Base-by-base conservation (phyloP, 169 alveolate genomes). In the Babesia ovata region DNA sequence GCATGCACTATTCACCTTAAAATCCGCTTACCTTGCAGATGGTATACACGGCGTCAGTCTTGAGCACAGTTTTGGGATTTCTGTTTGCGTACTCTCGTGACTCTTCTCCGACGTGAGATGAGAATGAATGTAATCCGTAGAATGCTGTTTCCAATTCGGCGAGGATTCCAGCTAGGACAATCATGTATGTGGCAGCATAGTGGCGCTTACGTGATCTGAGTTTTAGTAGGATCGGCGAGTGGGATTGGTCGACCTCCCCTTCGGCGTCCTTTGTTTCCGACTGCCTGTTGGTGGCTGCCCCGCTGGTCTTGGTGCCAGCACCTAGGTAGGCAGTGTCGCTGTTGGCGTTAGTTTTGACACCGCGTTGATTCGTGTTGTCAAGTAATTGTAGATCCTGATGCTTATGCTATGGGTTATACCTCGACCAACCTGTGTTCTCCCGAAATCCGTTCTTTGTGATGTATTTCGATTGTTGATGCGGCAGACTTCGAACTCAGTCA, bases 131-230 rank as follows among this genome's bases (percentile, higher is more conserved):
- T 29, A 81, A 16, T 14, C 79, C 77, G 53, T 62, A 33, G 24
- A 72, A 72, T 21, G 50, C 56, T 36, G 79, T 81, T 52, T 81
- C 88, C 53, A 81, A 29, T 28, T 81, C 79, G 6, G 76, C 88
- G 9, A 81, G 39, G 1, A 52, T 7, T 57, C 88, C 88, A 11
- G 66, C 88, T 81, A 59, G 21, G 10, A 11, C 12, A 4, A 26
- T 62, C 12, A 33, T 21, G 36, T 36, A 6, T 29, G 33, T 3
- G 39, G 6, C 46, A 8, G n/a, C 10, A 61, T n/a, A 12, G 28
- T 1, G 0, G 1, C 2, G 56, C 87, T 57, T 61, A 81, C 88
- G 70, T 36, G 88, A 70, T 44, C 70, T 70, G 9, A 81, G 45
- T 59, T 73, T 72, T 11, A 81, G 62, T 19, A 44, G 13, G 16